Base-by-base conservation (phyloP, 2,329 filamentous ascomycete genomes). In the Penicillium palitans region DNA sequence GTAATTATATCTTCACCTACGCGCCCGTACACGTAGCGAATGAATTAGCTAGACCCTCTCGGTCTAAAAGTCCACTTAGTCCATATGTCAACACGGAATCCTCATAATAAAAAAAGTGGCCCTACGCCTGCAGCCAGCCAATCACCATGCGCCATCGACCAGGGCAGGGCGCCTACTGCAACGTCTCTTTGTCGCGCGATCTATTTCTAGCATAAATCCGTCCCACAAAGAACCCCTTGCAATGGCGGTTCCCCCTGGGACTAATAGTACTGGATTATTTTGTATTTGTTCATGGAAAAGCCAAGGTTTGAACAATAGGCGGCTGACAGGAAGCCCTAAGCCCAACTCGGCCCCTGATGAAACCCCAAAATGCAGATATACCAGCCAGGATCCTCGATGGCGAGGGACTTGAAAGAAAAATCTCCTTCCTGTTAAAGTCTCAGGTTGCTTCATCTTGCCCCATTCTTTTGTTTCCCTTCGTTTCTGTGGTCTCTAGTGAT, bases 161-260 rank as follows among this genome's bases (percentile, higher is more conserved):
- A 21, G 35, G 25, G 41, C 49, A 46, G 44, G 58, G 58, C 59
- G 59, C 57, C 48, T 56, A 61, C 59, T 51, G 41, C 41, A 33
- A 55, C 44, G 17, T 42, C 52, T 61, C 50, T 61, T 59, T 55
- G 56, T 57, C 58, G 55, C 37, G 48, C 48, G 29, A 55, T 56
- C 59, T 61, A 59, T 59, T 61, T 61, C 48, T 47, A 51, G 46
- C 45, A 21, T 54, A 27, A 40, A 47, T 25, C 15, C 12, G 58
- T 63, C 52, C 41, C 61, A 59, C 59, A 49, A 52, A 53, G 49
- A 52, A 24, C 61, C 55, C 51, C 55, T 62, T 27, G 40, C n/a
- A 53, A 56, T 55, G 37, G 37, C 50, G 44, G 39, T 40, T 52
- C 29, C 35, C 12, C 21, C 27, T 25, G 19, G 31, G 24, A 19